A percentile compares a stretch with the other conserved stretches of the same genome.
Conservation (phyloP, 176 grass and related monocot genomes). For the Zizania latifolia region DNA sequence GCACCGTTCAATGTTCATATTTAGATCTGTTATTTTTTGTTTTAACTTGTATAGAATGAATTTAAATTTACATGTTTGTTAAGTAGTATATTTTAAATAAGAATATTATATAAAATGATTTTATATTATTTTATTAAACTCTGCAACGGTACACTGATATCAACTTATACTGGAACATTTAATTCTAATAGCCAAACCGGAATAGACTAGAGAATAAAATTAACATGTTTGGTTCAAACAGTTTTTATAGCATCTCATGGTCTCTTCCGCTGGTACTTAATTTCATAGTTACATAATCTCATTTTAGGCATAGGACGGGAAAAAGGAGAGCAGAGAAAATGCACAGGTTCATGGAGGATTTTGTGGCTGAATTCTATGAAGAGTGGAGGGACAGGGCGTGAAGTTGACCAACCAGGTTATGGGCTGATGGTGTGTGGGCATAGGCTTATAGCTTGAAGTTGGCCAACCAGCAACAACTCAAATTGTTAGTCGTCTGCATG, state of each 20-base stretch:
- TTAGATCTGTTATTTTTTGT: no score
- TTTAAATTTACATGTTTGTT: no score
- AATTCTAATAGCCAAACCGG: no score
- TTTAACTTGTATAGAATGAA: no score
- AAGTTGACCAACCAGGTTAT: conserved; percentile 35
- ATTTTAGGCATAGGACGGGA: conserved; percentile 52
- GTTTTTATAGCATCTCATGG: not conserved
- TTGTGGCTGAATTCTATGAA: conserved; percentile 78
- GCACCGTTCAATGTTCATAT: no score
- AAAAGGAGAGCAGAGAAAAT: conserved; percentile 76
- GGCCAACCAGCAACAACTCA: conserved; percentile 32
- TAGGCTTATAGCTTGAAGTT: conserved; percentile 45
- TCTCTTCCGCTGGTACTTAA: not conserved
- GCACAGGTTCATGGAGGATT: conserved; percentile 79
- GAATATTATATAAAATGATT: no score
- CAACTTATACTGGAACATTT: no score
- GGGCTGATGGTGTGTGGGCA: conserved; percentile 11
- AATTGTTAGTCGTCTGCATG: not conserved
- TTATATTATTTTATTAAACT: no score
- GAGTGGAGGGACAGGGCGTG: conserved; percentile 83
- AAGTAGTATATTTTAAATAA: no score
- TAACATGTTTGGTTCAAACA: no score
- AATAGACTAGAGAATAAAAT: no score
- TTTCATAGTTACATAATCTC: not conserved
- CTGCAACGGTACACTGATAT: no score